A percentile compares a stretch with the other conserved stretches of the same genome.
Conservation (phyloP, 148 eudicot genomes). For the Drosera capensis region DNA sequence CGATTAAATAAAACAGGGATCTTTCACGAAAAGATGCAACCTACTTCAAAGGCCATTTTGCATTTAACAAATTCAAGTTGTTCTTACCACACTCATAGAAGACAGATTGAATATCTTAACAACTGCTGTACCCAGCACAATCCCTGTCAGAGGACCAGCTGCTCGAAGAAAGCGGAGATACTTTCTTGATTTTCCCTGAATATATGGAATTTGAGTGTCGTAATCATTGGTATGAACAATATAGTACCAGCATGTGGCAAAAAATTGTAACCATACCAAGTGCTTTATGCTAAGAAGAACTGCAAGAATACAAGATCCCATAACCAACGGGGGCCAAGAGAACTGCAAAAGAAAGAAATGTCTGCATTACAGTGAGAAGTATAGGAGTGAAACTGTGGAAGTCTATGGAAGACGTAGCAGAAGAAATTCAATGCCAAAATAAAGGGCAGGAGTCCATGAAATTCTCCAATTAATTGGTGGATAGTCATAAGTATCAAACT, state of each 20-base stretch:
- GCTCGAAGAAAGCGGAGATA: slow-evolving; percentile 68
- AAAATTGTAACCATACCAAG: slow-evolving; percentile 41
- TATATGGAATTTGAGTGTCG: background rate
- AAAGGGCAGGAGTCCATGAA: background rate
- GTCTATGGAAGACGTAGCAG: no score
- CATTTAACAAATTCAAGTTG: slow-evolving; percentile 13
- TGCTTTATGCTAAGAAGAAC: slow-evolving; percentile 78
- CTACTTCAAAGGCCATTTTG: no score
- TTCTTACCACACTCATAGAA: slow-evolving; percentile 83
- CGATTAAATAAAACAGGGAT: no score
- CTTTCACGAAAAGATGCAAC: no score
- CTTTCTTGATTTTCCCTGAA: slow-evolving; percentile 77
- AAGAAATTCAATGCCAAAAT: background rate
- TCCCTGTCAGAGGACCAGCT: slow-evolving; percentile 91
- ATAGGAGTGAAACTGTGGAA: background rate
- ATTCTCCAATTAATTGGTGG: no score
- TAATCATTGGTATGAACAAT: background rate
- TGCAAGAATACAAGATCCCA: slow-evolving; percentile 76
- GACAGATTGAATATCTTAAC: slow-evolving; percentile 74
- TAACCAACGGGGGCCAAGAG: slow-evolving; percentile 81
- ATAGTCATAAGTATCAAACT: no score
- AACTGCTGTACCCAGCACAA: slow-evolving; percentile 72
- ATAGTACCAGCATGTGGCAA: background rate
- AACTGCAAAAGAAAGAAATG: slow-evolving; percentile 59
- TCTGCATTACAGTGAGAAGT: slow-evolving; percentile 1